Conservation (phyloP, 2,329 filamentous ascomycete species). For the Fusarium sp. region DNA sequence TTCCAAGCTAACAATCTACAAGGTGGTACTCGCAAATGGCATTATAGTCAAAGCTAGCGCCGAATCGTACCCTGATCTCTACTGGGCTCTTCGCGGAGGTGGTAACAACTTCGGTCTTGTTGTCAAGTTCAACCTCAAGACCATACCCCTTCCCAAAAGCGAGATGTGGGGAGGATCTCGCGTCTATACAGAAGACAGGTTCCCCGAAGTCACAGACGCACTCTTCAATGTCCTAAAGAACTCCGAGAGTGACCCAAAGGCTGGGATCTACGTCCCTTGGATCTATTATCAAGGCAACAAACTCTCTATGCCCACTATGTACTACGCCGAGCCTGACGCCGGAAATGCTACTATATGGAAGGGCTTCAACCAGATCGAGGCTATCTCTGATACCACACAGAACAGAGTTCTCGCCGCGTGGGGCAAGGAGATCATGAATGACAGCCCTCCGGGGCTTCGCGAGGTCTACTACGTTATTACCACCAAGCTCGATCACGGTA, state of each 20-base stretch:
- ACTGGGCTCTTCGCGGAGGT: constrained; percentile 54
- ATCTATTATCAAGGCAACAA: neutral
- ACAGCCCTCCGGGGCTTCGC: neutral
- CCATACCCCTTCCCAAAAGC: neutral
- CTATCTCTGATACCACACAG: constrained; percentile 8
- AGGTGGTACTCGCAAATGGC: constrained; percentile 23
- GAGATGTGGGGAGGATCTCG: constrained; percentile 41
- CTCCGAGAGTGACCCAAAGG: constrained; percentile 15
- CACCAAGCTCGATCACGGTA: constrained; percentile 4
- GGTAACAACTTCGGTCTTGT: constrained; percentile 42
- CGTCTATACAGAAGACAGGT: constrained; percentile 43
- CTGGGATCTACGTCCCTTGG: constrained; percentile 10
- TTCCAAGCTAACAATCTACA: neutral
- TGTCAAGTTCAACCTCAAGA: constrained; percentile 25
- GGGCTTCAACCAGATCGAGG: constrained; percentile 47
- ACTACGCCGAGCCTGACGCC: constrained; percentile 49
- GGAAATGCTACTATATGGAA: constrained; percentile 47
- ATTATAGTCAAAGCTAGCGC: constrained; percentile 8
- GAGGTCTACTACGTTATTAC: constrained; percentile 22
- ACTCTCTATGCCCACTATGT: constrained; percentile 42
- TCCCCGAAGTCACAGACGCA: constrained; percentile 44
- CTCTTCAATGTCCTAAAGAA: constrained; percentile 40
- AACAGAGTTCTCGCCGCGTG: neutral
- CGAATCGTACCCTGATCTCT: constrained; percentile 51
- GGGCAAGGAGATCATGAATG: neutral